phyloP scores from a whole-genome alignment of 2,329 filamentous ascomycete species.

The Colletotrichum simmondsii region DNA sequence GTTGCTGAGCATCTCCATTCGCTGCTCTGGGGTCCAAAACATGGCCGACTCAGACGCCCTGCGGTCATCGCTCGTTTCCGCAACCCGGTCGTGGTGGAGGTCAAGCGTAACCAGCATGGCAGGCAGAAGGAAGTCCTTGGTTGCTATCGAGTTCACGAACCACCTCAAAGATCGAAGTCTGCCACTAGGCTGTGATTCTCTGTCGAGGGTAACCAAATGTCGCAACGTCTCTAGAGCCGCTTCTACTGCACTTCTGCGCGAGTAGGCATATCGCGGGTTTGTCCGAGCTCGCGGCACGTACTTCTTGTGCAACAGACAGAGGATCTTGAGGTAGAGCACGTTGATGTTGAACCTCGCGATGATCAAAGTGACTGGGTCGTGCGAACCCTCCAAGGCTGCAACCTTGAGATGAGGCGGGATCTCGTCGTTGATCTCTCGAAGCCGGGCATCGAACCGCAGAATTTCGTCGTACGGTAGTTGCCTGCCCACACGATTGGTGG shows the following conservation, averaged over 20 bases:
- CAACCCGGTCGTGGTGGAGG: conserved; percentile 75
- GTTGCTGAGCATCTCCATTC: conserved; percentile 79
- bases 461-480: conserved; percentile 73
- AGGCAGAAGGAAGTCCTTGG: conserved; percentile 86
- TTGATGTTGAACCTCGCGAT: conserved; percentile 88
- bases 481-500: conserved; percentile 66
- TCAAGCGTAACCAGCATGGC: conserved; percentile 88
- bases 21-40: conserved; percentile 69
- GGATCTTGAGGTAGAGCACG: conserved; percentile 86
- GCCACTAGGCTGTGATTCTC: conserved; percentile 78
- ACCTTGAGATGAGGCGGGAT: conserved; percentile 85
- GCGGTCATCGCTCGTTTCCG: conserved; percentile 52
- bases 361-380: conserved; percentile 85
- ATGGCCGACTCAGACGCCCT: conserved; percentile 57
- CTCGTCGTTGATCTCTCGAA: conserved; percentile 71
- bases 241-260: conserved; percentile 85
- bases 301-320: conserved; percentile 89
- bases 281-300: conserved; percentile 83
- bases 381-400: conserved; percentile 77
- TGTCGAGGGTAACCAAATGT: conserved; percentile 80
- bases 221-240: conserved; percentile 84
- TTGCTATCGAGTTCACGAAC: conserved; percentile 82
- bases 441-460: conserved; percentile 68
- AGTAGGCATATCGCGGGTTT: conserved; percentile 85
- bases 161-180: conserved; percentile 79